A percentile compares a stretch with the other conserved stretches of the same genome.
These are phyloP conservation scores for Aspergillus fructus DNA, from an alignment of 2,329 filamentous ascomycete genomes.

Conservation along the genomic window DNA sequence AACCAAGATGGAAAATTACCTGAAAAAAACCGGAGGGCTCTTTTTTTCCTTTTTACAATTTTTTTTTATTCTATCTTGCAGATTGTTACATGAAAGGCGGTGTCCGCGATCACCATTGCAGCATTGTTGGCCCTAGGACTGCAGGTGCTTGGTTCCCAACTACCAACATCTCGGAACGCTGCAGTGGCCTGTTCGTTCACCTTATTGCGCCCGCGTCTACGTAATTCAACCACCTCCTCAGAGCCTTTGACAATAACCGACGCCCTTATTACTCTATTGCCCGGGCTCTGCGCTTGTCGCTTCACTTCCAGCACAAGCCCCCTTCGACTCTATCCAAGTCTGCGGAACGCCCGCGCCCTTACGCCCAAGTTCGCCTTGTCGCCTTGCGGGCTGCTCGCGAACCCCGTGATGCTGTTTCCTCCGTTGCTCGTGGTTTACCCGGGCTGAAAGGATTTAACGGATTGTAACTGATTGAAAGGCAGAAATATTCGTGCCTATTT, in stretches of 20 bases:
- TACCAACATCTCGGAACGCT: not conserved
- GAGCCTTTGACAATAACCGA: not conserved
- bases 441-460: not conserved
- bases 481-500: constrained; percentile 16
- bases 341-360: not conserved
- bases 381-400: not conserved
- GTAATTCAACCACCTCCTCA: not conserved
- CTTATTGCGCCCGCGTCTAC: not conserved
- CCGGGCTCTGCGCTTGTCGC: not conserved
- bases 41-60: not conserved
- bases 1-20: not conserved
- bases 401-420: not conserved
- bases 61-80: not conserved
- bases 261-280: not conserved
- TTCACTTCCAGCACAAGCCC: not conserved
- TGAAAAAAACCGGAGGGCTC: too few relatives aligned
- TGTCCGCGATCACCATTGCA: not conserved
- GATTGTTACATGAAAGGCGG: not conserved
- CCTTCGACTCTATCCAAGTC: not conserved
- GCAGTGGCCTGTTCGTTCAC: not conserved
- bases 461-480: constrained; percentile 1
- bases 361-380: constrained; percentile 3
- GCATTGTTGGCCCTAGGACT: not conserved
- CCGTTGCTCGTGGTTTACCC: not conserved
- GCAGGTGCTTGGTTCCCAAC: not conserved